These are phyloP conservation scores for Penicillium herquei DNA, from an alignment of 495 filamentous ascomycete species.

Conservation along the genomic window DNA sequence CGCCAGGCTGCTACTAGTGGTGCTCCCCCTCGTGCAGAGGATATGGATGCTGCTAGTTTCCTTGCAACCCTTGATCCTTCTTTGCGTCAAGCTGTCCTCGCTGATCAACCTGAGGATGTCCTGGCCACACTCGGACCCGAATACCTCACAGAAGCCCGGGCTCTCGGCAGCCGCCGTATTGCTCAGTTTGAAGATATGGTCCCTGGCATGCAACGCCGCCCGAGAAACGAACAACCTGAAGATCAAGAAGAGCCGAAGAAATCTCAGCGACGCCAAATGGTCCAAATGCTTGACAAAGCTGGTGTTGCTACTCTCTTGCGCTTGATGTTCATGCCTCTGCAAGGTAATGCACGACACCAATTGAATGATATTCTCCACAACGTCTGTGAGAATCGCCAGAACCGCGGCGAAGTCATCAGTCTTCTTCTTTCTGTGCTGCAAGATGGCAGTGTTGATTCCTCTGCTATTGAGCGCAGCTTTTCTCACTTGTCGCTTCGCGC, in stretches of 20 bases:
- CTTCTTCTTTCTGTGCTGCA: conserved; percentile 92
- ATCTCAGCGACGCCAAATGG: conserved; percentile 70
- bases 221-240: conserved; percentile 43
- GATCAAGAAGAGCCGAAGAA: conserved; percentile 59
- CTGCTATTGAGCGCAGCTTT: conserved; percentile 93
- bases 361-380: conserved; percentile 83
- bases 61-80: conserved; percentile 84
- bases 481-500: conserved; percentile 87
- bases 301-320: conserved; percentile 92
- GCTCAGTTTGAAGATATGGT: conserved; percentile 57
- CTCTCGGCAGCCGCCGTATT: conserved; percentile 60
- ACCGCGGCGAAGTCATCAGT: conserved; percentile 90
- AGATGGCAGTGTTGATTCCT: conserved; percentile 89
- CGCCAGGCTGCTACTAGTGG: conserved; percentile 54
- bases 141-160: conserved; percentile 80
- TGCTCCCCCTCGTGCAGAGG: conserved; percentile 61
- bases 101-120: conserved; percentile 88
- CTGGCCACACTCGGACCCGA: conserved; percentile 82
- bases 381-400: conserved; percentile 91
- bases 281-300: conserved; percentile 95
- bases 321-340: conserved; percentile 93
- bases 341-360: conserved; percentile 73
- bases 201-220: conserved; percentile 41
- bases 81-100: conserved; percentile 79
- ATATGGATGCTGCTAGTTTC: conserved; percentile 93